Evolutionary conservation across 2,329 filamentous ascomycete species (phyloP).

Genomic region (Myriosclerotinia curreyana): DNA sequence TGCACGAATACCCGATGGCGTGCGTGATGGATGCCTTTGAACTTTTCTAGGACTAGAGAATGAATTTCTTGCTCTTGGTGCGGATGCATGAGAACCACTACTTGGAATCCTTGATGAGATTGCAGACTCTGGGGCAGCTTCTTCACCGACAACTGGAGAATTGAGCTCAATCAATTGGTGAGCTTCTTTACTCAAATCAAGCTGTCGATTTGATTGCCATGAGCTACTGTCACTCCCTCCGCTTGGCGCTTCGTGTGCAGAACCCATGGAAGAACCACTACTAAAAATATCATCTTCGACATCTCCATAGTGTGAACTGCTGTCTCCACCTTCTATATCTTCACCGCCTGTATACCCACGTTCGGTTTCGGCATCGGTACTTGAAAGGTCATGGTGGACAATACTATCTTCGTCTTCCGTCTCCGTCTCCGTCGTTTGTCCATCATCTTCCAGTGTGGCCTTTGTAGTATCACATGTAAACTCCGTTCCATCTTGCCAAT

Average conservation of each 20-base stretch:
- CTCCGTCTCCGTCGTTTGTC: conserved; percentile 28
- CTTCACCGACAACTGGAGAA: conserved; percentile 35
- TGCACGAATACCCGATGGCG: conserved; percentile 65
- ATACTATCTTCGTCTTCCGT: conserved; percentile 17
- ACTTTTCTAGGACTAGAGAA: conserved; percentile 50
- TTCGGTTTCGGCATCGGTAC: conserved; percentile 13
- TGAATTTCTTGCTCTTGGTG: conserved; percentile 39
- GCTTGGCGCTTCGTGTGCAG: conserved; percentile 30
- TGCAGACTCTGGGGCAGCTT: conserved; percentile 41
- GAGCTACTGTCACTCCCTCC: conserved; percentile 9
- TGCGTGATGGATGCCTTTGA: conserved; percentile 63
- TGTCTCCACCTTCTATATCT: conserved; percentile 31
- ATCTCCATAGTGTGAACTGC: conserved; percentile 38
- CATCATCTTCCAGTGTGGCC: conserved; percentile 26
- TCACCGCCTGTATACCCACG: background rate
- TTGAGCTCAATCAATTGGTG: conserved; percentile 32
- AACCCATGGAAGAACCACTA: conserved; percentile 34
- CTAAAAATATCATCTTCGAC: conserved; percentile 41
- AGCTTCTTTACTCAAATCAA: conserved; percentile 17
- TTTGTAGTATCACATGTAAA: conserved; percentile 27
- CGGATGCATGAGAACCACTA: conserved; percentile 32
- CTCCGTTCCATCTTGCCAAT: conserved; percentile 29
- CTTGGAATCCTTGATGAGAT: conserved; percentile 47
- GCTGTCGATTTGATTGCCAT: conserved; percentile 13
- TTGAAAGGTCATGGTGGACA: conserved; percentile 15